Conservation (phyloP, 768 basidiomycete genomes). For the Auricularia sp. region DNA sequence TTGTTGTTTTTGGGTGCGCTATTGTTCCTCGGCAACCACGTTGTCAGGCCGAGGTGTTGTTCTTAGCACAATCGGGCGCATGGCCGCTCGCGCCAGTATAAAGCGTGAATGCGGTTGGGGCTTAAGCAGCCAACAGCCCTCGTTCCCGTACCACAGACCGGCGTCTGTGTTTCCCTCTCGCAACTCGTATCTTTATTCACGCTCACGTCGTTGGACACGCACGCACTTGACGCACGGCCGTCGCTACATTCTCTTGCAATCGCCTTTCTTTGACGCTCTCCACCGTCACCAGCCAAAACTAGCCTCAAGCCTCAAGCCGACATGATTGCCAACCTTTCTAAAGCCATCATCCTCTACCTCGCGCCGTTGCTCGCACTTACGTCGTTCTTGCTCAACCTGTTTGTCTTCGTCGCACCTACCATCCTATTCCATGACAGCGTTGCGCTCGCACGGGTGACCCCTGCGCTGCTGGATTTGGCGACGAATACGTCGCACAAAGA, state of each 20-base stretch:
- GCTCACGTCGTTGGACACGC: neutral
- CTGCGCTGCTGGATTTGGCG: conserved; percentile 31
- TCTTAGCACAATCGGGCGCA: too few species aligned
- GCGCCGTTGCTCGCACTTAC: conserved; percentile 57
- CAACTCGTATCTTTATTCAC: neutral
- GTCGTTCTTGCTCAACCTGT: conserved; percentile 51
- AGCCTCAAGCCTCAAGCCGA: neutral
- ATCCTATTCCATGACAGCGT: conserved; percentile 51
- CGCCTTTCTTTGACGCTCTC: neutral
- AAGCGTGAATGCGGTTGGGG: too few species aligned
- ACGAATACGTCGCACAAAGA: conserved; percentile 23
- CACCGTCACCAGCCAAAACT: neutral
- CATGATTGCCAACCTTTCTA: conserved; percentile 67
- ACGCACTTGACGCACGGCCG: neutral
- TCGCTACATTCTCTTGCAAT: conserved; percentile 1
- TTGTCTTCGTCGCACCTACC: conserved; percentile 60
- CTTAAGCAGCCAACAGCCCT: too few species aligned
- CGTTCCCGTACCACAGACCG: too few species aligned
- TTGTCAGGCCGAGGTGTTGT: too few species aligned
- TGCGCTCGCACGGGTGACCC: conserved; percentile 52
- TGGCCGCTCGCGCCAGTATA: too few species aligned
- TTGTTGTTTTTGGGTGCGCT: too few species aligned
- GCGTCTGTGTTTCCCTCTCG: too few species aligned
- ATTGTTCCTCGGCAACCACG: too few species aligned
- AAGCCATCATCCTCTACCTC: conserved; percentile 56